phyloP scores from a whole-genome alignment of 768 basidiomycete species.

The Chalciporus chontae region DNA sequence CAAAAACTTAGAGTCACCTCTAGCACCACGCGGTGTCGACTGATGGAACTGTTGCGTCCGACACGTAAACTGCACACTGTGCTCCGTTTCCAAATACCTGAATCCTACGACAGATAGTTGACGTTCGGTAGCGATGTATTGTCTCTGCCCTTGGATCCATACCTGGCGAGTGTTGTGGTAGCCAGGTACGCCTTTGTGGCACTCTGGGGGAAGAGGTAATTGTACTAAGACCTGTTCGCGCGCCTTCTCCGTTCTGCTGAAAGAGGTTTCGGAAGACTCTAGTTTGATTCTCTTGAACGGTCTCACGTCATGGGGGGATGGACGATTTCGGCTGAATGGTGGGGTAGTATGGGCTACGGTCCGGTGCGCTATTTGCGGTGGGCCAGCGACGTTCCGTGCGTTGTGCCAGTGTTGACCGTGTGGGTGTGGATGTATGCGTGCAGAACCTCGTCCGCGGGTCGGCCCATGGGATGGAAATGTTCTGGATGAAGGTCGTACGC shows the following conservation, averaged over 20 bases:
- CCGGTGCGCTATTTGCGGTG: neutral
- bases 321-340: neutral
- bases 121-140: conserved; percentile 1
- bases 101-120: conserved; percentile 11
- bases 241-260: neutral
- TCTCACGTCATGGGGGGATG: neutral
- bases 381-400: neutral
- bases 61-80: conserved; percentile 10
- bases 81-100: conserved; percentile 3
- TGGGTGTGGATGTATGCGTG: neutral
- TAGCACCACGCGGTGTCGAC: neutral
- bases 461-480: neutral
- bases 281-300: conserved; percentile 5
- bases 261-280: neutral
- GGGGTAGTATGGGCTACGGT: neutral
- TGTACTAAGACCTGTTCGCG: conserved; percentile 1
- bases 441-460: neutral
- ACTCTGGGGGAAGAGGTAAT: conserved; percentile 12
- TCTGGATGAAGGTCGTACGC: conserved; percentile 13
- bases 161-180: conserved; percentile 4
- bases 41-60: neutral
- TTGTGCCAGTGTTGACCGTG: neutral
- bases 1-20: conserved; percentile 5
- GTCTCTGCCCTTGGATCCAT: conserved; percentile 15
- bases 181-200: conserved; percentile 8